These are phyloP conservation scores for Thozetella sp. DNA, from an alignment of 495 filamentous ascomycete genomes.

Conservation along the genomic window DNA sequence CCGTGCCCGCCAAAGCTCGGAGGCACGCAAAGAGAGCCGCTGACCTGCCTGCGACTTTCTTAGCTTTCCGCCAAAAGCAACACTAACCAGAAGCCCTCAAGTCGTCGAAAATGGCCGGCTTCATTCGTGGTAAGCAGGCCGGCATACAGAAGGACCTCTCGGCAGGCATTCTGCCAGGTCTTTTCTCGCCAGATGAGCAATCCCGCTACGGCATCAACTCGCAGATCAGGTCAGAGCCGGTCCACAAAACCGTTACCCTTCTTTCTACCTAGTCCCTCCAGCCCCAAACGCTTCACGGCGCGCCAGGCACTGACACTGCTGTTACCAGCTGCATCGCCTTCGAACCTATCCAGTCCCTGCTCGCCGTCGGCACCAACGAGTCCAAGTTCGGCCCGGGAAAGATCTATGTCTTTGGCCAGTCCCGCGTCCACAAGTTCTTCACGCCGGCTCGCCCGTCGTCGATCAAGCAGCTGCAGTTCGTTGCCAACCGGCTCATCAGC, in stretches of 20 bases:
- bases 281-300: too few species aligned
- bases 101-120: conserved; percentile 67
- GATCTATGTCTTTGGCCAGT: conserved; percentile 90
- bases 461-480: conserved; percentile 41
- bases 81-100: background rate
- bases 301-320: conserved; percentile 4
- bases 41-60: background rate
- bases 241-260: too few species aligned
- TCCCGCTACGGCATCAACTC: conserved; percentile 86
- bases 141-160: conserved; percentile 92
- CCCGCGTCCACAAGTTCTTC: conserved; percentile 73
- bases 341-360: conserved; percentile 89
- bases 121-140: conserved; percentile 89
- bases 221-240: conserved; percentile 62
- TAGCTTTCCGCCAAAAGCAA: background rate
- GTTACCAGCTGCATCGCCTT: conserved; percentile 71
- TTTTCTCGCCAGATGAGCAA: conserved; percentile 84
- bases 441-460: conserved; percentile 59
- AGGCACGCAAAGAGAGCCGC: background rate
- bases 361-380: conserved; percentile 90
- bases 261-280: background rate
- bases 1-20: background rate
- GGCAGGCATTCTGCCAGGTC: conserved; percentile 68
- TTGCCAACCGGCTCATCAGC: conserved; percentile 75
- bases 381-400: conserved; percentile 75